Percentiles rank a stretch among this genome's conserved stretches.
Evolutionary conservation across 1,284 basidiomycete species (phyloP).

Genomic region (Leccinum fallax): DNA sequence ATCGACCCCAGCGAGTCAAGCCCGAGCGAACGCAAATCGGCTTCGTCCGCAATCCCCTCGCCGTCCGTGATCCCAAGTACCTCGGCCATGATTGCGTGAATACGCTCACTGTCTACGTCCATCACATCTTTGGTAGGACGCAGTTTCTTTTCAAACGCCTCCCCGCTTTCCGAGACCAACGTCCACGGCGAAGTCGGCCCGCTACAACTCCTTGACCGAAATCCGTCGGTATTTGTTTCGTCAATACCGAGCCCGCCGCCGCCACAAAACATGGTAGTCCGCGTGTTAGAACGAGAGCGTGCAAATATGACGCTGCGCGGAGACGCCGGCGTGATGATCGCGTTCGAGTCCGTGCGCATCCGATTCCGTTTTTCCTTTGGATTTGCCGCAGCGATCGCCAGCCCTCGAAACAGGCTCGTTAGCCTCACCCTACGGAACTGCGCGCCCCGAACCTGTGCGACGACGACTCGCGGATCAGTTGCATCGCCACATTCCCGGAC

Average conservation of each 20-base stretch:
- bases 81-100: conserved; percentile 48
- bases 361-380: conserved; percentile 15
- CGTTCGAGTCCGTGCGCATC: conserved; percentile 30
- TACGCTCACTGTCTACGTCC: conserved; percentile 26
- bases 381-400: conserved; percentile 39
- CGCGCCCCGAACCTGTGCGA: conserved; percentile 57
- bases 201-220: conserved; percentile 19
- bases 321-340: conserved; percentile 30
- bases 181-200: conserved; percentile 41
- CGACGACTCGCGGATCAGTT: conserved; percentile 37
- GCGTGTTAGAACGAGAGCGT: conserved; percentile 31
- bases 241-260: conserved; percentile 4
- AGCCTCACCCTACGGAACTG: conserved; percentile 58
- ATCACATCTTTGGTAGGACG: neutral
- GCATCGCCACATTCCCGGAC: conserved; percentile 35
- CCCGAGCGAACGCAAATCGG: conserved; percentile 51
- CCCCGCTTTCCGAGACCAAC: conserved; percentile 29
- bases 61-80: conserved; percentile 47
- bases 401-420: conserved; percentile 46
- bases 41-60: conserved; percentile 44
- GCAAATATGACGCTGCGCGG: conserved; percentile 32
- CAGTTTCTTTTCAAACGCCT: neutral
- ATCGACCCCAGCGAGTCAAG: conserved; percentile 67
- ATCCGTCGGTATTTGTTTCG: conserved; percentile 2
- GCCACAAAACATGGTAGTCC: conserved; percentile 19